A percentile compares a stretch with the other conserved stretches of the same genome.
Evolutionary conservation across 1,139 yeast species (phyloP).

Genomic region (Protomyces lactucae-debilis): DNA sequence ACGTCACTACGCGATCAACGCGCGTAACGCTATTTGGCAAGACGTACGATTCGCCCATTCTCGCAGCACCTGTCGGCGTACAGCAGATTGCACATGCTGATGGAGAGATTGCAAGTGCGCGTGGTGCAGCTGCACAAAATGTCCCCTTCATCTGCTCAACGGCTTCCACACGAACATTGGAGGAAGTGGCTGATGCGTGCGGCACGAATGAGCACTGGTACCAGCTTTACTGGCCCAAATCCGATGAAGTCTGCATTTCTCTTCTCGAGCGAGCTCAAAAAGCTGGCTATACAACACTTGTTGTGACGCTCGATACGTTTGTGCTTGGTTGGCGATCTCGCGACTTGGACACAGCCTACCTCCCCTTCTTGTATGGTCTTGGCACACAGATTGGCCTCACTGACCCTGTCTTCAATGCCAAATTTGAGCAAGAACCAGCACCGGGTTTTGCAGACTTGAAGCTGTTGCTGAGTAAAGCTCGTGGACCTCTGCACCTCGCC

Average conservation of each 20-base stretch:
- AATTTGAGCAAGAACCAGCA: constrained; percentile 14
- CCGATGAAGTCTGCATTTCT: constrained; percentile 35
- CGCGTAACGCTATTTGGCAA: constrained; percentile 33
- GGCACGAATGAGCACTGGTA: constrained; percentile 35
- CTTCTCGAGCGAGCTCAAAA: constrained; percentile 34
- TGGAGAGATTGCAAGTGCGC: constrained; percentile 35
- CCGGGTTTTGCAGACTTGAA: constrained; percentile 11
- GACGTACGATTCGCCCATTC: constrained; percentile 33
- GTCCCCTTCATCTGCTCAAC: constrained; percentile 36
- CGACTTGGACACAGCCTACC: constrained; percentile 35
- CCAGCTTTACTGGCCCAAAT: constrained; percentile 37
- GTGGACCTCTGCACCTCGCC: constrained; percentile 13
- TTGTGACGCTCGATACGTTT: constrained; percentile 37
- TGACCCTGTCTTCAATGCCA: constrained; percentile 35
- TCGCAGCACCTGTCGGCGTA: constrained; percentile 37
- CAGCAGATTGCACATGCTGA: constrained; percentile 36
- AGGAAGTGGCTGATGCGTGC: constrained; percentile 35
- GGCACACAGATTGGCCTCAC: constrained; percentile 36
- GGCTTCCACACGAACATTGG: constrained; percentile 35
- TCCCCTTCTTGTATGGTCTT: constrained; percentile 36
- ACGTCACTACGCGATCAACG: constrained; percentile 31
- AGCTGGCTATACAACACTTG: constrained; percentile 35
- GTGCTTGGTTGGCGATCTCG: constrained; percentile 37
- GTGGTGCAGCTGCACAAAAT: constrained; percentile 35
- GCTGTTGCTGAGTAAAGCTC: constrained; percentile 8